Evolutionary conservation across 306 rosid genomes (phyloP).

Genomic region (Quercus berberidifolia): DNA sequence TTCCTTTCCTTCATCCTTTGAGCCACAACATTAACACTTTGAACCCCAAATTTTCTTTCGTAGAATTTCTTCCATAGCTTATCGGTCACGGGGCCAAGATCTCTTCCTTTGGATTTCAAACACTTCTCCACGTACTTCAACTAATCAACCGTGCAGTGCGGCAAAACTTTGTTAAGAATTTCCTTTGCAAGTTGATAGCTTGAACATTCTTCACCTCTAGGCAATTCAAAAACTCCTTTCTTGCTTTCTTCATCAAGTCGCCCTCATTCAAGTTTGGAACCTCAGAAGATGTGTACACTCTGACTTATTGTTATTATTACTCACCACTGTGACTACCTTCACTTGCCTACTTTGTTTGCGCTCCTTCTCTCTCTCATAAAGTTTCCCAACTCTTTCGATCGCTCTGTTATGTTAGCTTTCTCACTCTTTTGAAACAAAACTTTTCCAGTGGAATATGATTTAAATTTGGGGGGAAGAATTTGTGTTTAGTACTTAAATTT

Average conservation of each 20-base stretch:
- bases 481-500: too few relatives aligned
- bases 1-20: constrained; percentile 38
- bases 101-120: constrained; percentile 38
- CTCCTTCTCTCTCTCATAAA: constrained; percentile 28
- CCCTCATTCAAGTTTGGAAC: not conserved
- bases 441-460: too few relatives aligned
- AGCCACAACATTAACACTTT: constrained; percentile 15
- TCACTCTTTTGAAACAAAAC: not conserved
- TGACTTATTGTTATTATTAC: too few relatives aligned
- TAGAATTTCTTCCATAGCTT: constrained; percentile 46
- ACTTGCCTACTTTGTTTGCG: too few relatives aligned
- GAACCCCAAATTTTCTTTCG: constrained; percentile 30
- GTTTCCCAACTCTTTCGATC: constrained; percentile 26
- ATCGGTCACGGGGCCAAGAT: constrained; percentile 42
- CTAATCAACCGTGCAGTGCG: constrained; percentile 46
- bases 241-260: not conserved
- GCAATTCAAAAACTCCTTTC: not conserved
- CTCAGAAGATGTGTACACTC: too few relatives aligned
- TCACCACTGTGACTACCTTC: too few relatives aligned
- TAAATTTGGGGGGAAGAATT: too few relatives aligned
- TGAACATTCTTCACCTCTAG: too few relatives aligned
- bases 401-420: constrained; percentile 24
- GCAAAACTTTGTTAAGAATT: constrained; percentile 37
- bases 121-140: constrained; percentile 44
- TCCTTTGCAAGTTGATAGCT: too few relatives aligned